Percentiles rank a stretch among this genome's conserved stretches.
Evolutionary conservation across 2,329 filamentous ascomycete species (phyloP).

Genomic region (Xylaria sp.): DNA sequence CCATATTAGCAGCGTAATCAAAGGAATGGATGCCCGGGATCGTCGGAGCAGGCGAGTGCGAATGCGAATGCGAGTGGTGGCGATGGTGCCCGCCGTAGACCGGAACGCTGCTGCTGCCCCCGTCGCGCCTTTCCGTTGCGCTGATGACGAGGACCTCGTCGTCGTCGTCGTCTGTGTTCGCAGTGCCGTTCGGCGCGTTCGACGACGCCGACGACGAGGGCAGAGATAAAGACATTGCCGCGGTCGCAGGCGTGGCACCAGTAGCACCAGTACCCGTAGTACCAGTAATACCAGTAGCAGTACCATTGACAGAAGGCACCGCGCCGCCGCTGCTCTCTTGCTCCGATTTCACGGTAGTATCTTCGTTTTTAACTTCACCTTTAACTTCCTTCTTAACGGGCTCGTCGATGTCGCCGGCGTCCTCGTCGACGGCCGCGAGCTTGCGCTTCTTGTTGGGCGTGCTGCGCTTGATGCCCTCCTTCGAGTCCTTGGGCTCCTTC

Average conservation of each 20-base stretch:
- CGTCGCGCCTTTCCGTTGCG: conserved; percentile 28
- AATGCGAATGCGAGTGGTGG: conserved; percentile 26
- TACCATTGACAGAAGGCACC: conserved; percentile 5
- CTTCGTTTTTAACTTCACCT: conserved; percentile 41
- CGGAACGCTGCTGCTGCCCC: conserved; percentile 17
- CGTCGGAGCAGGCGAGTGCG: conserved; percentile 22
- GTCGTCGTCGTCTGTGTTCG: conserved; percentile 31
- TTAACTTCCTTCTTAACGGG: conserved; percentile 35
- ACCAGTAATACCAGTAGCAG: background rate
- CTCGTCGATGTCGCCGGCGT: conserved; percentile 39
- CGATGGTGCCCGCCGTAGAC: conserved; percentile 14
- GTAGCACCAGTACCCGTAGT: no score
- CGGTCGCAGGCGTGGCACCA: conserved; percentile 1
- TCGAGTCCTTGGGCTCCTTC: conserved; percentile 35
- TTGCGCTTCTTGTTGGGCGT: conserved; percentile 37
- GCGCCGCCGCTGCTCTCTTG: conserved; percentile 23
- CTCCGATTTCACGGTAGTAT: conserved; percentile 37
- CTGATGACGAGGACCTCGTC: conserved; percentile 37
- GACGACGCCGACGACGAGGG: conserved; percentile 14
- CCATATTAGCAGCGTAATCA: conserved; percentile 36
- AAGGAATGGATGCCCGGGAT: conserved; percentile 29
- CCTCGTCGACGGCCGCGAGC: conserved; percentile 41
- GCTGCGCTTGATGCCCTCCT: conserved; percentile 27
- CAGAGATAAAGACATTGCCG: conserved; percentile 1
- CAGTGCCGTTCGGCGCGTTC: conserved; percentile 11